A percentile compares a stretch with the other conserved stretches of the same genome.
Evolutionary conservation across 2,329 filamentous ascomycete genomes (phyloP).

Genomic region (Xylariaceae sp.): DNA sequence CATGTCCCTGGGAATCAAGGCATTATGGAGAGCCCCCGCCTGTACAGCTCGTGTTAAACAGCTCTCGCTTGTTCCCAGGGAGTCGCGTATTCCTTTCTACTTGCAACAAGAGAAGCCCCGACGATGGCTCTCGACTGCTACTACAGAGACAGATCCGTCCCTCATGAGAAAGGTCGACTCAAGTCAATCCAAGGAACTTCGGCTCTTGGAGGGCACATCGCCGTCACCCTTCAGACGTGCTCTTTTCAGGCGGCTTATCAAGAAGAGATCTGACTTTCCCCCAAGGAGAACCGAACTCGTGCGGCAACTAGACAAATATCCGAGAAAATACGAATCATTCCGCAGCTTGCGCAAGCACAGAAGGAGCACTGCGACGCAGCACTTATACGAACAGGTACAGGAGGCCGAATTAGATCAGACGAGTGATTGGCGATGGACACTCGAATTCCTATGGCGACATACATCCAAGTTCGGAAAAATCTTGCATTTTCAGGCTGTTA

Average conservation of each 20-base stretch:
- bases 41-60: conserved; percentile 23
- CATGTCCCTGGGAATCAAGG: conserved; percentile 39
- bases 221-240: conserved; percentile 11
- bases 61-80: conserved; percentile 36
- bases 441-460: conserved; percentile 31
- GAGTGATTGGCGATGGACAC: conserved; percentile 24
- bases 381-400: conserved; percentile 16
- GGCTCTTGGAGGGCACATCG: conserved; percentile 4
- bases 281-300: conserved; percentile 20
- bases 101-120: conserved; percentile 8
- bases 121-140: conserved; percentile 23
- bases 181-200: neutral
- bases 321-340: conserved; percentile 11
- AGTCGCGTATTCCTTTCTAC: conserved; percentile 17
- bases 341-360: conserved; percentile 28
- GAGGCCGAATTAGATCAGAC: conserved; percentile 8
- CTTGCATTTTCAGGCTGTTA: conserved; percentile 33
- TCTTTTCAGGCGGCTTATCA: conserved; percentile 14
- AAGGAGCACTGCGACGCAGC: conserved; percentile 25
- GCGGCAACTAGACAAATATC: conserved; percentile 12
- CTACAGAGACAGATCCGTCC: neutral
- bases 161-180: neutral
- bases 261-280: conserved; percentile 5
- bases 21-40: conserved; percentile 35
- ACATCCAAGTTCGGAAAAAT: conserved; percentile 29